Percentiles rank a stretch among this genome's conserved stretches.
Evolutionary conservation across 306 rosid genomes (phyloP).

Genomic region (Pachyrhizus erosus): DNA sequence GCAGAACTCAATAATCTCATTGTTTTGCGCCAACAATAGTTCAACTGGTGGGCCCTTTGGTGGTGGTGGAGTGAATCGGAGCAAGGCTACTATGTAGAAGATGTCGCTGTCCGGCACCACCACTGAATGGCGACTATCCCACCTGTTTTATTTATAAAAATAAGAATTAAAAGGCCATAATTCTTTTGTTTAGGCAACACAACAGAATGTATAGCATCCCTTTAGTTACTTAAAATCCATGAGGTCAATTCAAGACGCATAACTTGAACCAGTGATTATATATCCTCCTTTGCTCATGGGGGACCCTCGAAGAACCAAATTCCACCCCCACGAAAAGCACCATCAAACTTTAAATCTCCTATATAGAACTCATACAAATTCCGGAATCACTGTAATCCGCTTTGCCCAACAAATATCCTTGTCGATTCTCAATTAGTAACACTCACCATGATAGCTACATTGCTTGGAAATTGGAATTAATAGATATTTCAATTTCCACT

Average conservation of each 20-base stretch:
- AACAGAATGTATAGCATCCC: not conserved
- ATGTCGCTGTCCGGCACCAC: constrained; percentile 24
- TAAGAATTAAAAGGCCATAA: no score
- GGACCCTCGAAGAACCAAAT: constrained; percentile 22
- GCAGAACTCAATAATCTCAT: constrained; percentile 8
- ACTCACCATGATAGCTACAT: not conserved
- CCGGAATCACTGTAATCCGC: not conserved
- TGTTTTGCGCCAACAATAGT: not conserved
- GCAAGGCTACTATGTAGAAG: constrained; percentile 19
- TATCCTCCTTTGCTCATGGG: not conserved
- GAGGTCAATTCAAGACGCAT: not conserved
- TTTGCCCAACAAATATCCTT: not conserved
- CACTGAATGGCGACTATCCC: constrained; percentile 1
- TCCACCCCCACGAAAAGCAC: constrained; percentile 7
- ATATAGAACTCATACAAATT: constrained; percentile 13
- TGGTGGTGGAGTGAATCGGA: constrained; percentile 16
- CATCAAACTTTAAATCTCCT: not conserved
- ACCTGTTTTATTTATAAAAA: not conserved
- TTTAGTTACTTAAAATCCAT: not conserved
- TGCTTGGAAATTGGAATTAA: not conserved
- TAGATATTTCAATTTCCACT: constrained; percentile 2
- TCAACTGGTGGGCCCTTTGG: constrained; percentile 6
- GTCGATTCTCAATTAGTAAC: not conserved
- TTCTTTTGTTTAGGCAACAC: no score
- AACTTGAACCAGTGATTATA: not conserved